Evolutionary conservation across 371 early-diverging fungal species (phyloP).

Genomic region (Saksenaea vasiformis): DNA sequence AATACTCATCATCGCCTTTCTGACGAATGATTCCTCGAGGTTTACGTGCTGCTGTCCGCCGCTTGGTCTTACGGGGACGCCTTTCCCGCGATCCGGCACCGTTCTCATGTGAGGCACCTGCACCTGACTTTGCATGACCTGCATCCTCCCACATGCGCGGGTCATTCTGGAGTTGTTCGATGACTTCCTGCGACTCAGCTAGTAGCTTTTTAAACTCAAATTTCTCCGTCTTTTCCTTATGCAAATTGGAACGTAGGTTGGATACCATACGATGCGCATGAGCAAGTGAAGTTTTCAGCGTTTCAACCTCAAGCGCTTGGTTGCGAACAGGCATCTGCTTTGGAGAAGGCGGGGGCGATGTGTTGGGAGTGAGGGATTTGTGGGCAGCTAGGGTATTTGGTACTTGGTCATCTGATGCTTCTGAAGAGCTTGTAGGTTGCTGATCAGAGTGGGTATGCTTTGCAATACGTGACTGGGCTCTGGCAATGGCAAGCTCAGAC

Average conservation of each 20-base stretch:
- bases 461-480: slow-evolving; percentile 44
- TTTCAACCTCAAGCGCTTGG: slow-evolving; percentile 49
- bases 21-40: slow-evolving; percentile 15
- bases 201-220: slow-evolving; percentile 64
- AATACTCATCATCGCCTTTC: slow-evolving; percentile 18
- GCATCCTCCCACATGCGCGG: slow-evolving; percentile 49
- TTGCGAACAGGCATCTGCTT: slow-evolving; percentile 29
- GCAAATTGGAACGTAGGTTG: slow-evolving; percentile 44
- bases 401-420: slow-evolving; percentile 33
- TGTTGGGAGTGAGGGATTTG: slow-evolving; percentile 13
- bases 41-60: slow-evolving; percentile 18
- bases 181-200: slow-evolving; percentile 62
- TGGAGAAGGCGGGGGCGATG: slow-evolving; percentile 26
- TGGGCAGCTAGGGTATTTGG: slow-evolving; percentile 19
- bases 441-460: slow-evolving; percentile 38
- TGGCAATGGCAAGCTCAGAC: slow-evolving; percentile 53
- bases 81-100: background rate
- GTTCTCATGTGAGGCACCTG: slow-evolving; percentile 1
- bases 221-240: slow-evolving; percentile 60
- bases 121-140: slow-evolving; percentile 13
- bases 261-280: slow-evolving; percentile 54
- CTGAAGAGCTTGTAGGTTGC: slow-evolving; percentile 31
- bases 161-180: slow-evolving; percentile 62
- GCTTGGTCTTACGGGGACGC: slow-evolving; percentile 20
- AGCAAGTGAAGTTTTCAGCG: slow-evolving; percentile 42